These are phyloP conservation scores for Malus hybrid DNA, from an alignment of 331 rosid genomes.

Conservation along the genomic window DNA sequence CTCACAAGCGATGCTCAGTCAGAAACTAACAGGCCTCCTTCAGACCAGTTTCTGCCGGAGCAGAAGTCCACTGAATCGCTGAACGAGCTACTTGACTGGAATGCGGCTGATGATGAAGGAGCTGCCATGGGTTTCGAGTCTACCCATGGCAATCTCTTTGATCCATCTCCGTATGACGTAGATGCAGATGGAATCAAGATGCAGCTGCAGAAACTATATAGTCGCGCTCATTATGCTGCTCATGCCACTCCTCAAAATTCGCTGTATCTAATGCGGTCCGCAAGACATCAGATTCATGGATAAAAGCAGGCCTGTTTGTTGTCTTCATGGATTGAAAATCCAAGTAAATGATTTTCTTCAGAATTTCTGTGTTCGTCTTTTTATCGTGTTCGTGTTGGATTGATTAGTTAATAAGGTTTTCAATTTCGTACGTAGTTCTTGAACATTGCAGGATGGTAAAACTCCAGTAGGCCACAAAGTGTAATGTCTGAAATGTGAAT, in stretches of 20 bases:
- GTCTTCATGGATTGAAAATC: constrained; percentile 29
- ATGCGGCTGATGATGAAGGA: constrained; percentile 24
- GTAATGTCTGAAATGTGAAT: constrained; percentile 10
- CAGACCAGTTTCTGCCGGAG: constrained; percentile 32
- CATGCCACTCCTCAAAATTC: constrained; percentile 30
- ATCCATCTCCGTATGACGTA: constrained; percentile 43
- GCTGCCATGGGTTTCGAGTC: constrained; percentile 42
- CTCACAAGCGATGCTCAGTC: constrained; percentile 38
- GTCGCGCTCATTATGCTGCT: constrained; percentile 45
- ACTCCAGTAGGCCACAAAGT: constrained; percentile 20
- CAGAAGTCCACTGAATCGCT: constrained; percentile 33
- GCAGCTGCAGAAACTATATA: constrained; percentile 43
- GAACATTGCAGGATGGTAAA: constrained; percentile 18
- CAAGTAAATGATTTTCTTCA: constrained; percentile 22
- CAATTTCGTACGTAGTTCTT: constrained; percentile 17
- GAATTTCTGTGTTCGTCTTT: constrained; percentile 13
- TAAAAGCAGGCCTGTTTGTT: constrained; percentile 26
- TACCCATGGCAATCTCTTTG: constrained; percentile 31
- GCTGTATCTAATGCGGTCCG: constrained; percentile 34
- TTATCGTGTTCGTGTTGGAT: constrained; percentile 15
- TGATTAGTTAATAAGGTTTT: constrained; percentile 24
- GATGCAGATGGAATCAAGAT: constrained; percentile 31
- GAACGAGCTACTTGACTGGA: constrained; percentile 34
- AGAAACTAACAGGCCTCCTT: constrained; percentile 26
- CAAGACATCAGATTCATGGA: constrained; percentile 42